phyloP scores from a whole-genome alignment of 352 stramenopile species.

The Globisporangium splendens region DNA sequence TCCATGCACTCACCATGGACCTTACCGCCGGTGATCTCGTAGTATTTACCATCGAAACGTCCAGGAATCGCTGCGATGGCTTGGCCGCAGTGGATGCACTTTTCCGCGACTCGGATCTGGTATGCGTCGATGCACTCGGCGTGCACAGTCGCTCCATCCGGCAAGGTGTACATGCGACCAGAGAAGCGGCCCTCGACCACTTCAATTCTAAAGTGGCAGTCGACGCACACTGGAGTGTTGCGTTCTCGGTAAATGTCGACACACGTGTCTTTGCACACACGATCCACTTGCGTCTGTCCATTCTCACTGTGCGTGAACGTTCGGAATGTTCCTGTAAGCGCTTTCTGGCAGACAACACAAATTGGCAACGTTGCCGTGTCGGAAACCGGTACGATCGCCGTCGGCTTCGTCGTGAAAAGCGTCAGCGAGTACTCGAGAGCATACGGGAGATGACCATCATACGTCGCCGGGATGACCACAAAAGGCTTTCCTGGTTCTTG shows the following conservation, averaged over 20 bases:
- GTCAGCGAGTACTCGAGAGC: conserved; percentile 50
- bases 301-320: conserved; percentile 60
- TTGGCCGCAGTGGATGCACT: conserved; percentile 75
- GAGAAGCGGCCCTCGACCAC: conserved; percentile 71
- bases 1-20: conserved; percentile 85
- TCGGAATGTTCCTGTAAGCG: conserved; percentile 58
- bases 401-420: conserved; percentile 60
- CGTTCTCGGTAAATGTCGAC: conserved; percentile 67
- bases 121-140: conserved; percentile 87
- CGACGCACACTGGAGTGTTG: conserved; percentile 69
- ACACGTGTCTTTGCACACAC: conserved; percentile 75
- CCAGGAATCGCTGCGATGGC: conserved; percentile 75
- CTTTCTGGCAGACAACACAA: conserved; percentile 63
- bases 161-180: conserved; percentile 74
- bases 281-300: conserved; percentile 55
- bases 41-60: conserved; percentile 79
- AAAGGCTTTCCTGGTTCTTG: conserved; percentile 40
- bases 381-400: conserved; percentile 51
- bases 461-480: conserved; percentile 66
- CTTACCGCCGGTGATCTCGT: conserved; percentile 68
- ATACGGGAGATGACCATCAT: conserved; percentile 53
- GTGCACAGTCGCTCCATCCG: conserved; percentile 71
- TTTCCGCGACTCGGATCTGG: conserved; percentile 74
- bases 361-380: conserved; percentile 59
- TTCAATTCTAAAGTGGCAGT: conserved; percentile 78